Conservation (phyloP, 805 yeast species). For the Yarrowia osloensis region DNA sequence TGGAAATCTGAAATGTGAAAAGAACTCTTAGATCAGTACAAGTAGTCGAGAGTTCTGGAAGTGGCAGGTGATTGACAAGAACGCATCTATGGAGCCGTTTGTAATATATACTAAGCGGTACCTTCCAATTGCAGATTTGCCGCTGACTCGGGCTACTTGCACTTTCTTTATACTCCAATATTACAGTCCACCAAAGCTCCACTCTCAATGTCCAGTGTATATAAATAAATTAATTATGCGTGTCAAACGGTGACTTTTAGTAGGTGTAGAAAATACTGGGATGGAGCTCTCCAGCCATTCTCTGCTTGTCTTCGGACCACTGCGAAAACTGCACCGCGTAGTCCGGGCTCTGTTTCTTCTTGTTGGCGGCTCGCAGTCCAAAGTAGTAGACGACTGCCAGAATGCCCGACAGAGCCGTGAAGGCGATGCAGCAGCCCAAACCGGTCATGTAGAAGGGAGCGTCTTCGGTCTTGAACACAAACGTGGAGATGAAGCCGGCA, state of each 20-base stretch:
- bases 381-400: constrained; percentile 44
- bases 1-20: too few relatives aligned
- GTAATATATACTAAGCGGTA: too few relatives aligned
- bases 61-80: too few relatives aligned
- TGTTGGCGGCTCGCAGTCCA: constrained; percentile 41
- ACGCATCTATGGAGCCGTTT: too few relatives aligned
- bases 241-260: constrained; percentile 28
- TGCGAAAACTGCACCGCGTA: constrained; percentile 25
- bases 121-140: too few relatives aligned
- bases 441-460: constrained; percentile 64
- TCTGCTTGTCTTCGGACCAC: constrained; percentile 33
- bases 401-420: constrained; percentile 49
- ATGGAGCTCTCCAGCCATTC: constrained; percentile 41
- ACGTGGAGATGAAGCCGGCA: constrained; percentile 69
- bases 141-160: too few relatives aligned
- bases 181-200: too few relatives aligned
- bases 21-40: too few relatives aligned
- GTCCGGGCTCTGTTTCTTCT: constrained; percentile 34
- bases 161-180: too few relatives aligned
- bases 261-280: constrained; percentile 42
- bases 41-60: too few relatives aligned
- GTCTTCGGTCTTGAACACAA: constrained; percentile 54
- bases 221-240: constrained; percentile 7
- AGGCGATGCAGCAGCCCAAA: constrained; percentile 53
- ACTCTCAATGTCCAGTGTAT: too few relatives aligned